Percentiles rank a stretch among this genome's conserved stretches.
phyloP scores from a whole-genome alignment of 768 basidiomycete species.

The Suillus lakei region DNA sequence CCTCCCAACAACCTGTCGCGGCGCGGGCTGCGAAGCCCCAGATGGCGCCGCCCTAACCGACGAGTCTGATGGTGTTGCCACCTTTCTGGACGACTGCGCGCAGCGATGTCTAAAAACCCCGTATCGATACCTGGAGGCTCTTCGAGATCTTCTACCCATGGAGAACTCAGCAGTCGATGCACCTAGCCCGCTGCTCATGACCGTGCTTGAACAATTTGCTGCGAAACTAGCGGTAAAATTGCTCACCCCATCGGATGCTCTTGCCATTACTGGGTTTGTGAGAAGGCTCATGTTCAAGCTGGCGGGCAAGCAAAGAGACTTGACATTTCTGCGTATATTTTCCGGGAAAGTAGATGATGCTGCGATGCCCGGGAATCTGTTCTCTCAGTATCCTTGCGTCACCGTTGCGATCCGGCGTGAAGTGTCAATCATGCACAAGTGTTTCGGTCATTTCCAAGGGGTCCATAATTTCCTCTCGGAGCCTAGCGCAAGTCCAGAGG shows the following conservation, averaged over 20 bases:
- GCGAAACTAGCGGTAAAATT: slow-evolving; percentile 66
- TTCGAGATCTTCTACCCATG: slow-evolving; percentile 41
- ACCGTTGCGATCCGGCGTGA: slow-evolving; percentile 50
- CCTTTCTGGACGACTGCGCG: slow-evolving; percentile 86
- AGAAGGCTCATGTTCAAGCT: slow-evolving; percentile 67
- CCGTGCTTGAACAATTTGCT: slow-evolving; percentile 76
- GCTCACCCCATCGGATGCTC: slow-evolving; percentile 60
- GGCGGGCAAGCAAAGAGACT: slow-evolving; percentile 54
- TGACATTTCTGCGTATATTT: slow-evolving; percentile 42
- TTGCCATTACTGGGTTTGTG: slow-evolving; percentile 66
- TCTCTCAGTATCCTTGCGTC: slow-evolving; percentile 39
- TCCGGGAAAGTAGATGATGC: slow-evolving; percentile 43
- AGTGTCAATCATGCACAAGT: slow-evolving; percentile 42
- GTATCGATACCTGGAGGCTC: slow-evolving; percentile 83
- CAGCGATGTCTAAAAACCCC: slow-evolving; percentile 83
- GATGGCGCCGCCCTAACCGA: slow-evolving; percentile 58
- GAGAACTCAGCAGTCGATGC: slow-evolving; percentile 10
- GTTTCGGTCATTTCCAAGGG: slow-evolving; percentile 37
- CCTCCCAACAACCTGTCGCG: slow-evolving; percentile 51
- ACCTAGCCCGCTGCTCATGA: slow-evolving; percentile 76
- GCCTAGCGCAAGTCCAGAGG: slow-evolving; percentile 27
- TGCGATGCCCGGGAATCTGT: slow-evolving; percentile 34
- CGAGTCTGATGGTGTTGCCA: slow-evolving; percentile 59
- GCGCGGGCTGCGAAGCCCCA: slow-evolving; percentile 44
- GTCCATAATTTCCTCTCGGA: background rate